These are phyloP conservation scores for Dactylonectria estremocensis DNA, from an alignment of 2,329 filamentous ascomycete genomes.

Conservation along the genomic window DNA sequence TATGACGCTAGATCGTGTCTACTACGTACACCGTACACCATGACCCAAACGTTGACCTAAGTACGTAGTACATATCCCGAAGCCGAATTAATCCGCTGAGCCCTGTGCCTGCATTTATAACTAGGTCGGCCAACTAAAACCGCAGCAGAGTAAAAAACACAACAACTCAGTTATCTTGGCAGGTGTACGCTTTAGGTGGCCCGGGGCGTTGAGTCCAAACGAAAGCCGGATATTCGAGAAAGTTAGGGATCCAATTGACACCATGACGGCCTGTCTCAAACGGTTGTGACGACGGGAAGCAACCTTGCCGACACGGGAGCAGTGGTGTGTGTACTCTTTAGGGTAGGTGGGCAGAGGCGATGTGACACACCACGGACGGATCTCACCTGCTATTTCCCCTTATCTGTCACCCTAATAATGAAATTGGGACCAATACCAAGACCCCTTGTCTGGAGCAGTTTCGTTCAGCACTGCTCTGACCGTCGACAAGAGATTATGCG, in stretches of 20 bases:
- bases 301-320: neutral
- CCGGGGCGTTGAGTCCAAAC: neutral
- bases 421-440: neutral
- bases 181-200: neutral
- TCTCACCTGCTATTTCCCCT: neutral
- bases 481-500: neutral
- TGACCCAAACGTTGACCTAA: neutral
- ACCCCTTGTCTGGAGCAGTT: too few relatives aligned
- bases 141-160: too few relatives aligned
- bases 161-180: neutral
- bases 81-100: neutral
- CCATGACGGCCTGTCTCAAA: neutral
- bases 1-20: neutral
- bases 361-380: slow-evolving; percentile 2
- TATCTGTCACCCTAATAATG: neutral
- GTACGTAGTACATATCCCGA: neutral
- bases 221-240: neutral
- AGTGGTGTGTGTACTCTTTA: neutral
- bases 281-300: slow-evolving; percentile 2
- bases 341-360: neutral
- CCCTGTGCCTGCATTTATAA: slow-evolving; percentile 18
- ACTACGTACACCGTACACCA: neutral
- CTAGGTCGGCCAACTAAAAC: neutral
- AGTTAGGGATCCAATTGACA: neutral
- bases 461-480: too few relatives aligned